phyloP scores from a whole-genome alignment of 1,284 basidiomycete species.

The Pascua guehoae region DNA sequence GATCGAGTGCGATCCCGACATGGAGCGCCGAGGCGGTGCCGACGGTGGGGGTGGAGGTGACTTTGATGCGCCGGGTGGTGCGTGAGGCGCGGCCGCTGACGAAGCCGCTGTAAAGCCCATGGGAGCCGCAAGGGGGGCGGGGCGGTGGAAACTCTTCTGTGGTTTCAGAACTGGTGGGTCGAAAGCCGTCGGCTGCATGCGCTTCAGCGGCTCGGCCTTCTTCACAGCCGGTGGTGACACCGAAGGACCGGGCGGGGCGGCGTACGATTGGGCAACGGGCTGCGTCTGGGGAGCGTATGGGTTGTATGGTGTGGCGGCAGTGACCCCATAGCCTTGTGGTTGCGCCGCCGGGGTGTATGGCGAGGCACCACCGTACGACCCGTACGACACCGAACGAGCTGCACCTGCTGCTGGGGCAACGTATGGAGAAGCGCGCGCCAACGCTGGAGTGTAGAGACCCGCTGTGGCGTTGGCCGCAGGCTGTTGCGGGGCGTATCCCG shows the following conservation, averaged over 20 bases:
- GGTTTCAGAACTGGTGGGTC: conserved; percentile 42
- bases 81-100: conserved; percentile 1
- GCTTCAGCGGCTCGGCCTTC: conserved; percentile 27
- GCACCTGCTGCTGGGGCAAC: neutral
- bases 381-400: conserved; percentile 11
- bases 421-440: neutral
- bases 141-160: conserved; percentile 35
- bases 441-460: neutral
- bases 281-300: conserved; percentile 26
- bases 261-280: conserved; percentile 7
- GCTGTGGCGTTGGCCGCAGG: neutral
- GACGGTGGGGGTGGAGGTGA: conserved; percentile 23
- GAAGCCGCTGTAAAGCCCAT: too few relatives aligned
- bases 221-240: conserved; percentile 7
- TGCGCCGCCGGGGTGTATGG: conserved; percentile 15
- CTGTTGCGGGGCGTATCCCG: conserved; percentile 1
- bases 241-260: conserved; percentile 16
- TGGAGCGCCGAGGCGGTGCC: conserved; percentile 29
- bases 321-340: conserved; percentile 1
- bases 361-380: conserved; percentile 17
- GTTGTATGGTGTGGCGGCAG: conserved; percentile 15
- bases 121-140: conserved; percentile 1
- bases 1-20: neutral
- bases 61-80: conserved; percentile 9
- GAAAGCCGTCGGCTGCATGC: conserved; percentile 43